Percentiles rank a stretch among this genome's conserved stretches.
These are phyloP conservation scores for Friedmanniomyces endolithicus DNA, from an alignment of 495 filamentous ascomycete species.

Conservation along the genomic window DNA sequence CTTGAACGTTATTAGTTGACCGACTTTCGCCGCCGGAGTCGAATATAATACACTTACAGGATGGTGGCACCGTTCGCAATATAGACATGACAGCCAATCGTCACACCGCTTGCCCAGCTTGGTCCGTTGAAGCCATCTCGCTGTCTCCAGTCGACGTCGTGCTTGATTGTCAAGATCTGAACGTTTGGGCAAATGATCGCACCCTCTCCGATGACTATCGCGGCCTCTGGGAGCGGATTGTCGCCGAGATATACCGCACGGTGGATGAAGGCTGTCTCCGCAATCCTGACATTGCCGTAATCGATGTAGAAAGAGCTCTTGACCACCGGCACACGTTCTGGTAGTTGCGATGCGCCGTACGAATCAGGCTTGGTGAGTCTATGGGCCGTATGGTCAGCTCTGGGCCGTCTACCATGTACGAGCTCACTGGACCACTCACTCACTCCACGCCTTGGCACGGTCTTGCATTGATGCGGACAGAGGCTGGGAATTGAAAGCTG, in stretches of 20 bases:
- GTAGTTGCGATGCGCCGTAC: neutral
- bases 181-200: conserved; percentile 36
- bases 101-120: conserved; percentile 30
- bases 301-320: conserved; percentile 7
- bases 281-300: conserved; percentile 7
- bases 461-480: neutral
- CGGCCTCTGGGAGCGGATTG: neutral
- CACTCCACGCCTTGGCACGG: neutral
- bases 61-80: conserved; percentile 35
- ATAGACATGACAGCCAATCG: conserved; percentile 39
- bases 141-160: conserved; percentile 32
- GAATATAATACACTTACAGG: conserved; percentile 18
- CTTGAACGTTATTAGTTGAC: neutral
- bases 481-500: conserved; percentile 4
- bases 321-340: neutral
- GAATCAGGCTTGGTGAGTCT: neutral
- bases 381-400: neutral
- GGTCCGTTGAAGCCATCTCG: conserved; percentile 27
- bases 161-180: conserved; percentile 36
- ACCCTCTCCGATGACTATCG: conserved; percentile 33
- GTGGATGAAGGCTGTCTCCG: conserved; percentile 6
- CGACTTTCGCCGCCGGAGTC: too few species aligned
- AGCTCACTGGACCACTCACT: neutral
- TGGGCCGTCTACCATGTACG: neutral
- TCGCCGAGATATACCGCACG: conserved; percentile 3